phyloP scores from a whole-genome alignment of 2,329 filamentous ascomycete species.

The Penicillium griseofulvum region DNA sequence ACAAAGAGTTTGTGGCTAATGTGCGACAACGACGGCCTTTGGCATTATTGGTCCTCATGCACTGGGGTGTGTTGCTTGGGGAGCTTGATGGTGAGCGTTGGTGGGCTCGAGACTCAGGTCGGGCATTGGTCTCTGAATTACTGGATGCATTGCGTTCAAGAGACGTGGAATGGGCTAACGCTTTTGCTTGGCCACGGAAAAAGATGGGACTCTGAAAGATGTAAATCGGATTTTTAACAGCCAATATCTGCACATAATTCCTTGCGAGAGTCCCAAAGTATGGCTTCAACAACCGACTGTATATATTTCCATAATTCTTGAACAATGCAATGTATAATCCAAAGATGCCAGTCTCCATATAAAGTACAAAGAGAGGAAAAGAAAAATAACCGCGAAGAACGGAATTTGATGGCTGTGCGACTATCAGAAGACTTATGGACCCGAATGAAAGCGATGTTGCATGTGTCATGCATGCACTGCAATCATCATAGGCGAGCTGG shows the following conservation, averaged over 20 bases:
- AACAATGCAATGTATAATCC: not conserved
- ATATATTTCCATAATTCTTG: not conserved
- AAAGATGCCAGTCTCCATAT: not conserved
- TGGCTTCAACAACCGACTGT: not conserved
- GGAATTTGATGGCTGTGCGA: too few relatives aligned
- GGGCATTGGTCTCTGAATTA: constrained; percentile 30
- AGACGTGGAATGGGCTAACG: constrained; percentile 26
- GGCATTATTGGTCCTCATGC: constrained; percentile 34
- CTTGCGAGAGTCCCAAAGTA: not conserved
- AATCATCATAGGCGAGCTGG: too few relatives aligned
- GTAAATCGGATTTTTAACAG: not conserved
- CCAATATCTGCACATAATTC: not conserved
- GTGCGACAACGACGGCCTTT: constrained; percentile 31
- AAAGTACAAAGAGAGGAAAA: not conserved
- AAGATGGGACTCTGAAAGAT: constrained; percentile 26
- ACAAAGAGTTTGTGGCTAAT: constrained; percentile 34
- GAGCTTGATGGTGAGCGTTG: constrained; percentile 33
- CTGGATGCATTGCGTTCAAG: constrained; percentile 19
- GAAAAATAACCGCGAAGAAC: not conserved
- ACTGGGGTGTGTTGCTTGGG: constrained; percentile 37
- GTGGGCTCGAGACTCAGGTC: constrained; percentile 37
- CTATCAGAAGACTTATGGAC: too few relatives aligned
- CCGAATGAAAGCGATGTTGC: too few relatives aligned
- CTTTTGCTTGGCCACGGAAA: constrained; percentile 31
- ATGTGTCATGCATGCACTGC: too few relatives aligned